Conservation (phyloP, 805 yeast species). For the Suhomyces tanzawaensis region DNA sequence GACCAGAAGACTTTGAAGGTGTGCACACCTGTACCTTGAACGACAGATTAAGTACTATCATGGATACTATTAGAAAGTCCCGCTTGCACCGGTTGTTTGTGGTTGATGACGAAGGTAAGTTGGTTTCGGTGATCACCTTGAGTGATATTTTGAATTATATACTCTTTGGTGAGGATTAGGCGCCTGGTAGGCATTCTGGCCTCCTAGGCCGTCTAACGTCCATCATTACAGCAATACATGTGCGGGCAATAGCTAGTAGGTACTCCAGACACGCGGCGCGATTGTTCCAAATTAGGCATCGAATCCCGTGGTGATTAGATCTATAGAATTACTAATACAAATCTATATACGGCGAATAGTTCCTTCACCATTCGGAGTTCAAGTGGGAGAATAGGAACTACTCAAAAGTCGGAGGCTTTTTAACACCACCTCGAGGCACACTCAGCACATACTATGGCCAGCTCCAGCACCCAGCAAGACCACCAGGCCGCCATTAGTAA, state of each 20-base stretch:
- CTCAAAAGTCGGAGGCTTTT: background rate
- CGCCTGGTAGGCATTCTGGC: too few species aligned
- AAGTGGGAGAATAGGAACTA: background rate
- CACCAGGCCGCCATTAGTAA: background rate
- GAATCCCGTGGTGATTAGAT: too few species aligned
- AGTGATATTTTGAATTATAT: slow-evolving; percentile 88
- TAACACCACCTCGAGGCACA: too few species aligned
- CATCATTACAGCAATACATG: too few species aligned
- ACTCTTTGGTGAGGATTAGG: slow-evolving; percentile 55
- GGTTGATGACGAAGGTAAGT: slow-evolving; percentile 76
- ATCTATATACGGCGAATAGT: background rate
- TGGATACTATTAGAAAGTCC: slow-evolving; percentile 90
- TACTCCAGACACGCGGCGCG: too few species aligned
- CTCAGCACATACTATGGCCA: background rate
- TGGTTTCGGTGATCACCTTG: slow-evolving; percentile 82
- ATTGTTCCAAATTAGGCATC: too few species aligned
- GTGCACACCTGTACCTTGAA: slow-evolving; percentile 90
- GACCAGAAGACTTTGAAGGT: slow-evolving; percentile 96
- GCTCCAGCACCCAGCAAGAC: background rate
- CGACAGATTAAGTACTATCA: slow-evolving; percentile 82
- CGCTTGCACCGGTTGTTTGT: slow-evolving; percentile 89
- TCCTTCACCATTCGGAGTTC: background rate
- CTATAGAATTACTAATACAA: background rate
- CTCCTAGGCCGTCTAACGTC: too few species aligned
- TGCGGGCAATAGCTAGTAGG: too few species aligned